Percentiles rank a stretch among this genome's conserved stretches.
Conservation (phyloP, 2,329 filamentous ascomycete species). For the Aurifilum marmelostoma region DNA sequence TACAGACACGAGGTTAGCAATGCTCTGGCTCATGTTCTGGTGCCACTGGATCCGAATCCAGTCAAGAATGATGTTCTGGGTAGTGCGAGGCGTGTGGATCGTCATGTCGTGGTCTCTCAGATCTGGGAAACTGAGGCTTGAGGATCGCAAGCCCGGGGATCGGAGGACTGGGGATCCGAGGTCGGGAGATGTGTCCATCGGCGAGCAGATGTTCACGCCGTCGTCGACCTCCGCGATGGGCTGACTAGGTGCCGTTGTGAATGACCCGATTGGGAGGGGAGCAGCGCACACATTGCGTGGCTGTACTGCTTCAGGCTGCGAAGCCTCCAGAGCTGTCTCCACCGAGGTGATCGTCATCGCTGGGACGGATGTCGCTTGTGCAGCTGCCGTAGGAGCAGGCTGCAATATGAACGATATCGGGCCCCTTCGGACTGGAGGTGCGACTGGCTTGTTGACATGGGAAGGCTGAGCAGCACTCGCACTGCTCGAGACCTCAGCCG, state of each 20-base stretch:
- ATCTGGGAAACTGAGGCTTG: not conserved
- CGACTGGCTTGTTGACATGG: not conserved
- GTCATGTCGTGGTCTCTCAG: not conserved
- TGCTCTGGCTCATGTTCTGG: not conserved
- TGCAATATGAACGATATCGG: not conserved
- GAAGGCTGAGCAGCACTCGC: not conserved
- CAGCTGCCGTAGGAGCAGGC: not conserved
- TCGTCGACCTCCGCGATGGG: not conserved
- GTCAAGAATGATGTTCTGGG: not conserved
- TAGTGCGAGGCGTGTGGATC: not conserved
- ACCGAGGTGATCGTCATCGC: not conserved
- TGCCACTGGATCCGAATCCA: not conserved
- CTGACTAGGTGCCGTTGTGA: not conserved
- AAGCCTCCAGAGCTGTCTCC: not conserved
- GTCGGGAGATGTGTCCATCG: not conserved
- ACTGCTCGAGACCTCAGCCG: not conserved
- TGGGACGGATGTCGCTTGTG: not conserved
- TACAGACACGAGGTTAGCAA: constrained; percentile 5
- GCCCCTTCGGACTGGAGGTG: not conserved
- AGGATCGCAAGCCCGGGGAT: too few species aligned
- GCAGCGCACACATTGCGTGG: not conserved
- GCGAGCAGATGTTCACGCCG: not conserved
- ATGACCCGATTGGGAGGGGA: not conserved
- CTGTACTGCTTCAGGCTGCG: not conserved
- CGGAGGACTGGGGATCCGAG: not conserved